These are phyloP conservation scores for Odontarrhena argentea DNA, from an alignment of 345 rosid species.

Conservation along the genomic window DNA sequence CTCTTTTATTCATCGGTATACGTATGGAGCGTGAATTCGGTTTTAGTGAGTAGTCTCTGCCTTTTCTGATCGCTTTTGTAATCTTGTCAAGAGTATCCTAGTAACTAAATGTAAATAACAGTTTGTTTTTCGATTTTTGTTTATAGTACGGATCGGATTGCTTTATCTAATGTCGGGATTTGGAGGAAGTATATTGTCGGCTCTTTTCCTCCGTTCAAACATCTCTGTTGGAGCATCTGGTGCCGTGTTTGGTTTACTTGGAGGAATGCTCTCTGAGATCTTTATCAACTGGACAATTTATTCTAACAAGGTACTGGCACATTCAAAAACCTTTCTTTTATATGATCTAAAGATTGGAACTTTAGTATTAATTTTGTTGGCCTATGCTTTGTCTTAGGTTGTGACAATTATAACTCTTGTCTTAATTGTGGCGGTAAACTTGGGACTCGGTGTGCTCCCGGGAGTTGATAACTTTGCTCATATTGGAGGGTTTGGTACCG, in stretches of 20 bases:
- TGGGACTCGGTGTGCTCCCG: conserved; percentile 91
- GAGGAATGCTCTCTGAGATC: conserved; percentile 97
- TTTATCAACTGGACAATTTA: conserved; percentile 96
- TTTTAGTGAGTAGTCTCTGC: conserved; percentile 56
- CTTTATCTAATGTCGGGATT: conserved; percentile 85
- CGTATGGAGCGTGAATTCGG: conserved; percentile 95
- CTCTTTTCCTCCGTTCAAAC: conserved; percentile 72
- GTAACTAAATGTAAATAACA: conserved; percentile 10
- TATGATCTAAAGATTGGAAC: conserved; percentile 3
- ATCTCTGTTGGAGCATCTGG: conserved; percentile 99
- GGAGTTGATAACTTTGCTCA: conserved; percentile 99
- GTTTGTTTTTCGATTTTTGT: conserved; percentile 12
- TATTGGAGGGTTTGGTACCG: conserved; percentile 86
- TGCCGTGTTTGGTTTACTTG: conserved; percentile 92
- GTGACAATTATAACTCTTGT: conserved; percentile 71
- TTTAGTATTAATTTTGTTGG: conserved; percentile 16
- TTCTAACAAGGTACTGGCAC: conserved; percentile 66
- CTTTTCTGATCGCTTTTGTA: background rate
- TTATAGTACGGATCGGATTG: conserved; percentile 72
- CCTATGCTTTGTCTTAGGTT: conserved; percentile 47
- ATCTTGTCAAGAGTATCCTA: background rate
- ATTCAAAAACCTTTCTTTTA: background rate
- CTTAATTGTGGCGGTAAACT: conserved; percentile 67
- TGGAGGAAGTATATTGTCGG: conserved; percentile 94
- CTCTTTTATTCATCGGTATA: conserved; percentile 79